Evolutionary conservation across 179 eudicot genomes (phyloP).

Genomic region (Monotropa hypopitys): DNA sequence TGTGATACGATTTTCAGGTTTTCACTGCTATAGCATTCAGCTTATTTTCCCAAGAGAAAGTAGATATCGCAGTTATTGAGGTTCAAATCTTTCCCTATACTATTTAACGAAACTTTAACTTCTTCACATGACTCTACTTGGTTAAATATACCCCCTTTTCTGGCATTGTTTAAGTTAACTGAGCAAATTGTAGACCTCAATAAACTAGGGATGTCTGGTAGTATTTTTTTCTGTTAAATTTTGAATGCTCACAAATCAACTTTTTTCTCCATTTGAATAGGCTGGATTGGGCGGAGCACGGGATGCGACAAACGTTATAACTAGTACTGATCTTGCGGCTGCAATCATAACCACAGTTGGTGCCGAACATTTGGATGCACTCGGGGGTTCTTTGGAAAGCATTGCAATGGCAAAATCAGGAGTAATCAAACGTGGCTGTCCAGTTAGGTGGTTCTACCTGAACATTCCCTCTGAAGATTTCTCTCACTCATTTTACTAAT

Average conservation of each 20-base stretch:
- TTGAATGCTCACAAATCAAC: background rate
- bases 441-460: constrained; percentile 71
- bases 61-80: constrained; percentile 79
- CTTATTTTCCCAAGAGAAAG: constrained; percentile 60
- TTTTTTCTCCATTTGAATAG: constrained; percentile 20
- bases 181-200: background rate
- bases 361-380: constrained; percentile 88
- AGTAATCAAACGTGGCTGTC: constrained; percentile 67
- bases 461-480: background rate
- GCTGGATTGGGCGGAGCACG: constrained; percentile 96
- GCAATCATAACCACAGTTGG: constrained; percentile 82
- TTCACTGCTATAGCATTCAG: constrained; percentile 71
- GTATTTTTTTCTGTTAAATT: background rate
- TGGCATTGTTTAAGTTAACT: background rate
- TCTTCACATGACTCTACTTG: background rate
- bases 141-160: background rate
- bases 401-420: constrained; percentile 92
- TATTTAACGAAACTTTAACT: background rate
- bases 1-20: constrained; percentile 31
- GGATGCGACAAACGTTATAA: constrained; percentile 84
- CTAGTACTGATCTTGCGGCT: constrained; percentile 57
- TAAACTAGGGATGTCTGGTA: background rate
- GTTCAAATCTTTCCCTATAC: constrained; percentile 17
- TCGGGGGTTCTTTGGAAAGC: constrained; percentile 91
- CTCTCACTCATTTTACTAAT: background rate